phyloP scores from a whole-genome alignment of 202 grass and related monocot species.

The Saccharum hybrid region DNA sequence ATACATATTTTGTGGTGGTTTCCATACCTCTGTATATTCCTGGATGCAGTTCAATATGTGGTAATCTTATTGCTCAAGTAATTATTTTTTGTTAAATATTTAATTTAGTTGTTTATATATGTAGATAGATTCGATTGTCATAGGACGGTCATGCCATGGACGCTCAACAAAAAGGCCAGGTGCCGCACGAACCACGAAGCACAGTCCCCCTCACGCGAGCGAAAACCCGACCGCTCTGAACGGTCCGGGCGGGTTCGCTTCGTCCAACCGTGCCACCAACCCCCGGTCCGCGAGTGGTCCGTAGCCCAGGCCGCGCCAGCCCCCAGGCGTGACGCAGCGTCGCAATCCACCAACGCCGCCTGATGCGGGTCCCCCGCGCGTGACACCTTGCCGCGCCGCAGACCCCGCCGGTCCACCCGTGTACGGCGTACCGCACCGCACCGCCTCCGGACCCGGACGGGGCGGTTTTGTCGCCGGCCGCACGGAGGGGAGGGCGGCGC shows the following conservation, averaged over 20 bases:
- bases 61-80: background rate
- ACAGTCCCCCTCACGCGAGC: background rate
- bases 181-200: too few species aligned
- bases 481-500: background rate
- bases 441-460: background rate
- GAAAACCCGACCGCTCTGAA: background rate
- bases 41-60: too few species aligned
- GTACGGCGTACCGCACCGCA: background rate
- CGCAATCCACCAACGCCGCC: background rate
- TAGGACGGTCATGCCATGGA: too few species aligned
- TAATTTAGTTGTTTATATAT: too few species aligned
- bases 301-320: background rate
- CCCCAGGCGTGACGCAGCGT: constrained; percentile 15
- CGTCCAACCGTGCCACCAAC: background rate
- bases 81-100: background rate
- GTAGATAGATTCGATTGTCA: too few species aligned
- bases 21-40: too few species aligned
- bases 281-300: background rate
- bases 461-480: constrained; percentile 1
- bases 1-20: too few species aligned
- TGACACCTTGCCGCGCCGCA: background rate
- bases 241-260: background rate
- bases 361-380: background rate
- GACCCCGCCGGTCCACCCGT: background rate
- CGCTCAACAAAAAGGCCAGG: too few species aligned